Percentiles rank a stretch among this genome's conserved stretches.
Evolutionary conservation across 1,284 basidiomycete species (phyloP).

Genomic region (Cryptococcus floricola): DNA sequence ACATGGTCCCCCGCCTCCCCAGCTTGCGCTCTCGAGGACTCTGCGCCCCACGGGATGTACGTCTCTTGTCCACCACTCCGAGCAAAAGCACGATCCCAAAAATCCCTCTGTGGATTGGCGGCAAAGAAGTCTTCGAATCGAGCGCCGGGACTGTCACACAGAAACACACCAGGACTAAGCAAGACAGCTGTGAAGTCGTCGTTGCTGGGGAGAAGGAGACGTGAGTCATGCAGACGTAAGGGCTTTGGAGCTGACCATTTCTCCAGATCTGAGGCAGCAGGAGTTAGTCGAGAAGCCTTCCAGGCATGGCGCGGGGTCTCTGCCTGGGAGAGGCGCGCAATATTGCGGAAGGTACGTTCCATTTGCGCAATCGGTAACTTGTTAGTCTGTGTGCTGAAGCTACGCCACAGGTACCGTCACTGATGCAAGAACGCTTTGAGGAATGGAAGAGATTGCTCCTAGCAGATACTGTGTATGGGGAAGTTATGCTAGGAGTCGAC

Average conservation of each 20-base stretch:
- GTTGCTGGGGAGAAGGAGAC: conserved; percentile 23
- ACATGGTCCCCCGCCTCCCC: too few species aligned
- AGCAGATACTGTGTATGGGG: conserved; percentile 18
- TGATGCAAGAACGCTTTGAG: conserved; percentile 19
- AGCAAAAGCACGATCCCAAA: background rate
- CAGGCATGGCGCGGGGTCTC: conserved; percentile 16
- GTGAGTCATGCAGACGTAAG: conserved; percentile 10
- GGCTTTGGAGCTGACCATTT: background rate
- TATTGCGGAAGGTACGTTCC: conserved; percentile 18
- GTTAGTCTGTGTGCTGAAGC: background rate
- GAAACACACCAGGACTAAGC: conserved; percentile 14
- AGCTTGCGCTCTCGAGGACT: too few species aligned
- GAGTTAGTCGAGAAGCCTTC: conserved; percentile 13
- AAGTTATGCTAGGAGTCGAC: conserved; percentile 16
- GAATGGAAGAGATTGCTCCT: conserved; percentile 8
- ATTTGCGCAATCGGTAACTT: background rate
- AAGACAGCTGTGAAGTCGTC: conserved; percentile 17
- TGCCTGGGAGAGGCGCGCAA: conserved; percentile 19
- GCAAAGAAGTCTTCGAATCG: conserved; percentile 9
- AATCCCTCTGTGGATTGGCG: conserved; percentile 24
- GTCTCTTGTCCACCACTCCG: too few species aligned
- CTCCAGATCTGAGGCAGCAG: conserved; percentile 12
- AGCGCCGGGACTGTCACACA: conserved; percentile 7
- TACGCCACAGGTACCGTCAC: conserved; percentile 6
- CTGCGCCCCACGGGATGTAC: too few species aligned